These are phyloP conservation scores for Catharanthus roseus DNA, from an alignment of 257 asterid genomes.

Conservation along the genomic window DNA sequence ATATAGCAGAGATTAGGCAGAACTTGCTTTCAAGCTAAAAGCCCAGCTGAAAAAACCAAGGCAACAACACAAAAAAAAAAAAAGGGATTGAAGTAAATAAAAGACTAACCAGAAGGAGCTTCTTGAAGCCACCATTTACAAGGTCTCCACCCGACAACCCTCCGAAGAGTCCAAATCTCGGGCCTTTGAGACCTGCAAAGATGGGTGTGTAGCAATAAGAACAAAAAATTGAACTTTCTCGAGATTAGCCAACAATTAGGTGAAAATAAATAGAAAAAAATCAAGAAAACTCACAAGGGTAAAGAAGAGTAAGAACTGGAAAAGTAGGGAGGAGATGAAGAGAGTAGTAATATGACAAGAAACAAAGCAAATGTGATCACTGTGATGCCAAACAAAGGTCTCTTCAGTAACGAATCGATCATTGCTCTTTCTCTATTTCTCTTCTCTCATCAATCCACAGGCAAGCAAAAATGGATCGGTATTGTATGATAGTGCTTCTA, in stretches of 20 bases:
- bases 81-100: neutral
- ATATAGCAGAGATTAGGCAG: neutral
- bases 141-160: slow-evolving; percentile 85
- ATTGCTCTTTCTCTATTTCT: slow-evolving; percentile 18
- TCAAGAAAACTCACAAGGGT: slow-evolving; percentile 45
- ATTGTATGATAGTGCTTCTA: neutral
- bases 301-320: slow-evolving; percentile 14
- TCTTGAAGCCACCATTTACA: slow-evolving; percentile 91
- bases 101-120: slow-evolving; percentile 49
- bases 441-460: neutral
- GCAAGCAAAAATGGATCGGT: neutral
- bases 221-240: slow-evolving; percentile 7
- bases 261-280: no score
- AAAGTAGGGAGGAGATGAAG: slow-evolving; percentile 48
- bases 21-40: neutral
- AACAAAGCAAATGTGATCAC: slow-evolving; percentile 33
- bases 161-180: slow-evolving; percentile 72
- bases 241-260: neutral
- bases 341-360: slow-evolving; percentile 39
- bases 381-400: slow-evolving; percentile 42
- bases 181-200: slow-evolving; percentile 48
- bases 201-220: neutral
- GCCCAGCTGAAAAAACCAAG: neutral
- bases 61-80: neutral
- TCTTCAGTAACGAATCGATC: slow-evolving; percentile 52